Base-by-base conservation (phyloP, 2,329 filamentous ascomycete genomes). In the Zymoseptoria ardabiliae region DNA sequence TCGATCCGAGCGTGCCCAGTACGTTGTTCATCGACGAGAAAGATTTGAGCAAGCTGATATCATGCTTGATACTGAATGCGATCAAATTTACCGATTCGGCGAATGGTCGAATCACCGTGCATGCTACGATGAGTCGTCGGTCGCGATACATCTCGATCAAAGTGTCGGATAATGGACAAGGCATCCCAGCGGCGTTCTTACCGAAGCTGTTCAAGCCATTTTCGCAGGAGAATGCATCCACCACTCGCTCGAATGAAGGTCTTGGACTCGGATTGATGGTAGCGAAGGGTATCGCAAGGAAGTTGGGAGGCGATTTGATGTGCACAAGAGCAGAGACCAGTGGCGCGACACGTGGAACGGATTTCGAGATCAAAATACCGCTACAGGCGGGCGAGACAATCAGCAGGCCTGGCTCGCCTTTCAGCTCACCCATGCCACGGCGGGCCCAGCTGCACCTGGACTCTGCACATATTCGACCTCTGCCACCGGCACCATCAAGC, bases 131-230 rank as follows among this genome's bases (percentile, higher is more conserved):
- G 50, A 82, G 80, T 56, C 59, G 66, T 22, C 61, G 64, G 17
- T 69, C 72, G 4, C 78, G 80, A 35, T 82, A 83, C 67, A 77
- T 88, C 50, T 76, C 85, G 51, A 82, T 89, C 68, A 82, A 78
- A 62, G 79, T 89, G 58, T 76, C 78, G 17, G 87, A 90, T 71
- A 87, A 85, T 19, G 87, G 87, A 7, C 82, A 83, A 54, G 87
- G 87, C 3, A 90, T 90, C 52, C 84, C 85, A 0, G 79, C 82
- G 54, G 83, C 82, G 11, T 89, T 89, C 66, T 73, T 87, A 54
- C 83, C 84, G 0, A 82, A 83, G 57, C 76, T 90, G 0, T 90
- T 89, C 75, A 86, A 86, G 64, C 82, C 87, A 1, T 89, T 89
- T 70, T 84, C 86, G 22, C 80, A 86, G 61, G 83, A 88, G 71